Conservation (phyloP, 108 stramenopile species). For the Ochromonas danica region DNA sequence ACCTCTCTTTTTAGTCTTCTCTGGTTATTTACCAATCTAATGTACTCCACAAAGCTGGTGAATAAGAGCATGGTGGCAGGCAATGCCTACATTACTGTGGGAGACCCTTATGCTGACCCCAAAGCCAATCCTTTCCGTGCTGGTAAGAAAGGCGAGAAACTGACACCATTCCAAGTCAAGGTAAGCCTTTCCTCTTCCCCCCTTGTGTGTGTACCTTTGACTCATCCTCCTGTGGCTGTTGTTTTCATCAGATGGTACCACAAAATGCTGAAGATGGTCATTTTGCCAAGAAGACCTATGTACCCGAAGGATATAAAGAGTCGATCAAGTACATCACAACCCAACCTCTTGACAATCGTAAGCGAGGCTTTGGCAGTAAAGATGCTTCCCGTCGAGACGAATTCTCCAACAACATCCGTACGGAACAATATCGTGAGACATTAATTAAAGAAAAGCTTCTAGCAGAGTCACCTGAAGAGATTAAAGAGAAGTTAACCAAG, state of each 20-base stretch:
- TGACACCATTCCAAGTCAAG: background rate
- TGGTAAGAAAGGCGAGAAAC: slow-evolving; percentile 29
- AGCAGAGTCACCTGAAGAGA: slow-evolving; percentile 2
- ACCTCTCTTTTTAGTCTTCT: too few relatives aligned
- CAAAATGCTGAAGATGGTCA: slow-evolving; percentile 27
- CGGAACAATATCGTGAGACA: slow-evolving; percentile 57
- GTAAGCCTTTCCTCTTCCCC: slow-evolving; percentile 28
- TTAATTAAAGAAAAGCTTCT: slow-evolving; percentile 54
- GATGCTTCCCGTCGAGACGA: slow-evolving; percentile 63
- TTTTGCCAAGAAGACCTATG: background rate
- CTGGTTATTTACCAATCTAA: too few relatives aligned
- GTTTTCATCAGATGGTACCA: slow-evolving; percentile 2
- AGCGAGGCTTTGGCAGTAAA: slow-evolving; percentile 62
- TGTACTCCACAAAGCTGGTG: slow-evolving; percentile 48
- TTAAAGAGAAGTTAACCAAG: slow-evolving; percentile 40
- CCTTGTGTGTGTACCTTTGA: too few relatives aligned
- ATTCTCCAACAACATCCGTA: slow-evolving; percentile 57
- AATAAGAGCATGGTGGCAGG: slow-evolving; percentile 47
- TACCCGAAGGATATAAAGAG: background rate
- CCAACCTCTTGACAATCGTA: slow-evolving; percentile 56
- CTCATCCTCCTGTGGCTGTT: slow-evolving; percentile 2
- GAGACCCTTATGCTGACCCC: slow-evolving; percentile 46
- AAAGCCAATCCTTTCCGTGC: slow-evolving; percentile 26
- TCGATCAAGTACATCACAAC: slow-evolving; percentile 56
- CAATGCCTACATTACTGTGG: slow-evolving; percentile 41